Evolutionary conservation across 345 rosid species (phyloP).

Genomic region (Hevea brasiliensis): DNA sequence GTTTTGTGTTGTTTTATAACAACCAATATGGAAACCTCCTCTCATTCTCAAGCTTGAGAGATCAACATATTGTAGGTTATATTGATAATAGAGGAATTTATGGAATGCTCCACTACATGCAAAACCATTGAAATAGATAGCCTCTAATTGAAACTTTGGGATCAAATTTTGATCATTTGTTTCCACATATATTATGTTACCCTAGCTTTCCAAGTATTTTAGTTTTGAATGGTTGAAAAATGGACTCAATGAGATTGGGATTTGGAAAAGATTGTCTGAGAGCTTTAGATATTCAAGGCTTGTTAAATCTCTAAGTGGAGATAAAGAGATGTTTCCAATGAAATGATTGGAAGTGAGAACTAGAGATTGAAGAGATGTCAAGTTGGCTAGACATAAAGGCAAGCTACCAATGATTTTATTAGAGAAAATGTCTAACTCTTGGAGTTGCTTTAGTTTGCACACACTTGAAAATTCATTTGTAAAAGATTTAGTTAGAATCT

Average conservation of each 20-base stretch:
- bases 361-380: too few relatives aligned
- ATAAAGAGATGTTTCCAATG: too few relatives aligned
- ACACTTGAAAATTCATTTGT: too few relatives aligned
- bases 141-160: not conserved
- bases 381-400: too few relatives aligned
- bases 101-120: not conserved
- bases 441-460: too few relatives aligned
- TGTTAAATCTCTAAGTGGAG: too few relatives aligned
- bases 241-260: too few relatives aligned
- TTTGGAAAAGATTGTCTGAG: not conserved
- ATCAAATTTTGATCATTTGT: not conserved
- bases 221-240: conserved; percentile 5
- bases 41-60: too few relatives aligned
- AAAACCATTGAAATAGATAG: not conserved
- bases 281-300: not conserved
- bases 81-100: not conserved
- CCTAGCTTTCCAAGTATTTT: not conserved
- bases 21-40: conserved; percentile 3
- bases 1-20: not conserved
- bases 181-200: not conserved
- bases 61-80: not conserved
- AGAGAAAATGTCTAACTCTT: too few relatives aligned
- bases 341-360: too few relatives aligned
- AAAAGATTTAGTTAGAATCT: too few relatives aligned
- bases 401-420: too few relatives aligned